These are phyloP conservation scores for Fusarium oxysporum DNA, from an alignment of 2,329 filamentous ascomycete genomes.

Conservation along the genomic window DNA sequence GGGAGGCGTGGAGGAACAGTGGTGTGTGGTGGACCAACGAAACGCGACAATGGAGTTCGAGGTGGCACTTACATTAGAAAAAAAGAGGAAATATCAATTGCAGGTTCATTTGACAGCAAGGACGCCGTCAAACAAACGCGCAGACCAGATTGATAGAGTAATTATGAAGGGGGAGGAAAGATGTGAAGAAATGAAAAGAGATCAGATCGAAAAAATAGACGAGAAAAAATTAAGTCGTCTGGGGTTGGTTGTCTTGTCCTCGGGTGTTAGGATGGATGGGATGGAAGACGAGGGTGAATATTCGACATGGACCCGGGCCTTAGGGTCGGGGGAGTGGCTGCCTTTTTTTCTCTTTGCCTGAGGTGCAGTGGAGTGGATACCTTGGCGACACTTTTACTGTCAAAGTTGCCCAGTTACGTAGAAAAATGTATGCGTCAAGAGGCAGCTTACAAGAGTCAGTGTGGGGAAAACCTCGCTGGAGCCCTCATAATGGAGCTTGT, in stretches of 20 bases:
- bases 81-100: slow-evolving; percentile 71
- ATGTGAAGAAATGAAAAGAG: slow-evolving; percentile 39
- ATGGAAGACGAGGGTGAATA: slow-evolving; percentile 41
- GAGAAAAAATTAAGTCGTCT: slow-evolving; percentile 44
- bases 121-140: slow-evolving; percentile 93
- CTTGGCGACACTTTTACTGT: slow-evolving; percentile 4
- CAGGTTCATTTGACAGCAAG: slow-evolving; percentile 99
- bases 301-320: slow-evolving; percentile 37
- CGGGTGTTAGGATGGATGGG: slow-evolving; percentile 31
- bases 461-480: slow-evolving; percentile 34
- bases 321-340: slow-evolving; percentile 44
- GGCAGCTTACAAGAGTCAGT: slow-evolving; percentile 32
- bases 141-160: slow-evolving; percentile 55
- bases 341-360: slow-evolving; percentile 49
- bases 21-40: slow-evolving; percentile 40
- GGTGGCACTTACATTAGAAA: slow-evolving; percentile 69
- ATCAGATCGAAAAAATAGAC: slow-evolving; percentile 23
- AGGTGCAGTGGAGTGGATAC: slow-evolving; percentile 38
- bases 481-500: slow-evolving; percentile 18
- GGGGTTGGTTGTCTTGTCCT: slow-evolving; percentile 39
- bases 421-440: slow-evolving; percentile 30
- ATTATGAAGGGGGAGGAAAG: slow-evolving; percentile 32
- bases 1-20: slow-evolving; percentile 33
- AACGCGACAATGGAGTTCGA: not conserved
- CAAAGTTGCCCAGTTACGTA: slow-evolving; percentile 7